Evolutionary conservation across 257 asterid species (phyloP).

Genomic region (Solanum chilense): DNA sequence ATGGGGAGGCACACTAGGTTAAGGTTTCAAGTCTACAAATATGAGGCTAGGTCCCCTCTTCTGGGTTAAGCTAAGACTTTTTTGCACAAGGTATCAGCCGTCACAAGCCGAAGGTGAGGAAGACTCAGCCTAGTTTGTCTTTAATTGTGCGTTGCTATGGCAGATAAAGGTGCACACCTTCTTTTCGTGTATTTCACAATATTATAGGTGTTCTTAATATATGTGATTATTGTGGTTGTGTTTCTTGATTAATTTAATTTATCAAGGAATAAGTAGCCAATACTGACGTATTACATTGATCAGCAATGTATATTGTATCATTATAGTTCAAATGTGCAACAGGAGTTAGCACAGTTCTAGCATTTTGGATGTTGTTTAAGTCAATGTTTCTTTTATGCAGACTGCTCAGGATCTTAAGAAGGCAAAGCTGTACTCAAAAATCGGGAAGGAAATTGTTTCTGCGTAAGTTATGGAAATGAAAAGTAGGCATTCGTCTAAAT

Average conservation of each 20-base stretch:
- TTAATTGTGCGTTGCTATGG: neutral
- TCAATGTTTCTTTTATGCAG: conserved; percentile 28
- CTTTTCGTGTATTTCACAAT: neutral
- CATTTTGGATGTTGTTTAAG: neutral
- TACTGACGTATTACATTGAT: neutral
- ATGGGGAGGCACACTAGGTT: neutral
- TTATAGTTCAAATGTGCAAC: neutral
- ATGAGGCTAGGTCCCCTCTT: neutral
- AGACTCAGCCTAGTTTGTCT: neutral
- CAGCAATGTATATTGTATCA: neutral
- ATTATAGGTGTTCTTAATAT: neutral
- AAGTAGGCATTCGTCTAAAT: neutral
- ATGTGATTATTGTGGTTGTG: neutral
- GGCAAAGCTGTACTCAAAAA: conserved; percentile 58
- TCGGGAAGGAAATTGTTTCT: conserved; percentile 89
- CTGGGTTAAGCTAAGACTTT: neutral
- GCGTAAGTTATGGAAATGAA: conserved; percentile 47
- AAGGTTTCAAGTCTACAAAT: neutral
- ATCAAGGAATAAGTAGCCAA: neutral
- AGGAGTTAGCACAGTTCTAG: neutral
- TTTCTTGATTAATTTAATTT: neutral
- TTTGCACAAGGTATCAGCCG: neutral
- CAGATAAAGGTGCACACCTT: neutral
- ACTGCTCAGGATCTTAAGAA: conserved; percentile 78
- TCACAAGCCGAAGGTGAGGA: neutral